Conservation (phyloP, 257 asterid species). For the Gentiana dahurica region DNA sequence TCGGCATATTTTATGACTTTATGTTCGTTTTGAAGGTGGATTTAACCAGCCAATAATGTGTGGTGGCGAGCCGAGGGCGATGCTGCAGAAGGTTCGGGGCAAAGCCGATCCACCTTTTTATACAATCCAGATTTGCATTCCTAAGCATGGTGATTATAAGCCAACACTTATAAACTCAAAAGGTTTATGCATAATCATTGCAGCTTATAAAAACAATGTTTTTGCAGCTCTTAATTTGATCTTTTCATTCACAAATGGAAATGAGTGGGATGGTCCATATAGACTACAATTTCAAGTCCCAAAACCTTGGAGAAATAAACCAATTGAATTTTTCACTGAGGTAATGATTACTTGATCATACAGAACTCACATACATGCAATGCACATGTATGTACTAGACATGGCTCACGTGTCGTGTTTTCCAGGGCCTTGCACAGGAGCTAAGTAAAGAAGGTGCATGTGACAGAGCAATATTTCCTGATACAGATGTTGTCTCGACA, state of each 20-base stretch:
- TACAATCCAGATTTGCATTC: conserved; percentile 78
- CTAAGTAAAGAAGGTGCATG: conserved; percentile 82
- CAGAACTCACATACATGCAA: too few relatives aligned
- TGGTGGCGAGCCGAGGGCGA: conserved; percentile 85
- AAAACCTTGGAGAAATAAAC: conserved; percentile 57
- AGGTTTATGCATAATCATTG: background rate
- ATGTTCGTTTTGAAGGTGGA: conserved; percentile 41
- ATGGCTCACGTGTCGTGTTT: background rate
- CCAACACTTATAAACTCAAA: background rate
- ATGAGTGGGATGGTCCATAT: conserved; percentile 88
- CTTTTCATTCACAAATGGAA: conserved; percentile 80
- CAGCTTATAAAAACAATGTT: background rate
- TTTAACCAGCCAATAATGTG: conserved; percentile 97
- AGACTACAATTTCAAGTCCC: conserved; percentile 73
- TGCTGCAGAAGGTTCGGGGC: conserved; percentile 67
- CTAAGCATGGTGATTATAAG: conserved; percentile 56
- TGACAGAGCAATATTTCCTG: conserved; percentile 72
- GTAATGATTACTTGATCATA: conserved; percentile 16
- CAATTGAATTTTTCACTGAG: conserved; percentile 50
- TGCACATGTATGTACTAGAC: background rate
- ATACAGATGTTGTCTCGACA: conserved; percentile 34
- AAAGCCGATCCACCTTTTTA: conserved; percentile 66
- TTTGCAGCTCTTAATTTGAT: conserved; percentile 72
- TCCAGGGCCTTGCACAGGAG: conserved; percentile 70
- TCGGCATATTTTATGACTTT: background rate